Conservation (phyloP, 495 filamentous ascomycete species). For the Neurospora sp. region DNA sequence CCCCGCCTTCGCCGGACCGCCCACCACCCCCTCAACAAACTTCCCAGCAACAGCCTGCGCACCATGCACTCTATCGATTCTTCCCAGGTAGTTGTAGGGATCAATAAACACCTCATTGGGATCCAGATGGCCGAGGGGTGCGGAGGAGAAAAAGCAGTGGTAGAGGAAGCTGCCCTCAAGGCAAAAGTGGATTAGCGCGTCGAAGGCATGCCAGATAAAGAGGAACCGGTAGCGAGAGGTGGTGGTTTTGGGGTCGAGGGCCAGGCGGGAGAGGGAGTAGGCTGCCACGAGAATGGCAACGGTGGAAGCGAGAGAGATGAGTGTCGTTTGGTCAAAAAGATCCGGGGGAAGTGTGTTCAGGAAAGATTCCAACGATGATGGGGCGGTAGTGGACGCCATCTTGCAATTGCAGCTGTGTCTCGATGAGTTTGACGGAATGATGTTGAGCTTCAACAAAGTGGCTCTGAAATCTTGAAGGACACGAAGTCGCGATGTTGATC, state of each 20-base stretch:
- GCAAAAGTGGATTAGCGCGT: slow-evolving; percentile 77
- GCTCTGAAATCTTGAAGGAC: not conserved
- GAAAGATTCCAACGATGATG: not conserved
- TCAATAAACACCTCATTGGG: slow-evolving; percentile 24
- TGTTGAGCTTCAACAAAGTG: not conserved
- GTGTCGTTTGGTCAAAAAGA: slow-evolving; percentile 43
- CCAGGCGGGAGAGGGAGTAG: slow-evolving; percentile 31
- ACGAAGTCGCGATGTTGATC: not conserved
- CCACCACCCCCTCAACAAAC: not conserved
- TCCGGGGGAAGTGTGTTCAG: slow-evolving; percentile 23
- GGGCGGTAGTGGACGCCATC: slow-evolving; percentile 11
- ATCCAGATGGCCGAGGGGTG: slow-evolving; percentile 23
- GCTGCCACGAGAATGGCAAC: slow-evolving; percentile 37
- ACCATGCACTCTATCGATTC: slow-evolving; percentile 55
- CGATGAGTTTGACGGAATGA: not conserved
- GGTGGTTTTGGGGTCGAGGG: slow-evolving; percentile 28
- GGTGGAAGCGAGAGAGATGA: slow-evolving; percentile 42
- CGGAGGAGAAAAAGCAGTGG: slow-evolving; percentile 77
- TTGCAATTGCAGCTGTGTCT: not conserved
- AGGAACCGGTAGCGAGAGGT: slow-evolving; percentile 47
- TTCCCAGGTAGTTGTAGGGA: slow-evolving; percentile 33
- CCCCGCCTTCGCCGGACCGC: not conserved
- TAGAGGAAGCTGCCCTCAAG: slow-evolving; percentile 88
- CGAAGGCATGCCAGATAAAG: slow-evolving; percentile 93
- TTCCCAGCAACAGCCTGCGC: slow-evolving; percentile 51